Evolutionary conservation across 805 yeast genomes (phyloP).

Genomic region (Lipomyces yamadae): DNA sequence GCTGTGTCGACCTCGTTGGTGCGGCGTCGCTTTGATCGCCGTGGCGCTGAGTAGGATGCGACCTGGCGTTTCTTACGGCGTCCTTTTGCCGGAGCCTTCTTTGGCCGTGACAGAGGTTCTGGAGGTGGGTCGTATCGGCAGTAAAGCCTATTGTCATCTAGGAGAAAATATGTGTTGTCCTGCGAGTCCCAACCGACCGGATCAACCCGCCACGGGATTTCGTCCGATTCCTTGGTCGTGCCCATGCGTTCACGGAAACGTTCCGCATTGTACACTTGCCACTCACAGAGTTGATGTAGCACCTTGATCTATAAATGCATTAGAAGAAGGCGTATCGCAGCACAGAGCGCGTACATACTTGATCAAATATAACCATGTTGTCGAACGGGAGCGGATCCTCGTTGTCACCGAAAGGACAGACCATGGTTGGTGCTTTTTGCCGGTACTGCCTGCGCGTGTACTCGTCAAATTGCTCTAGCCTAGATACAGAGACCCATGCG

Average conservation of each 20-base stretch:
- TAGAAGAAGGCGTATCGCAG: background rate
- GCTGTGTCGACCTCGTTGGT: conserved; percentile 26
- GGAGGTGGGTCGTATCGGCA: conserved; percentile 24
- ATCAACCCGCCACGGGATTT: conserved; percentile 40
- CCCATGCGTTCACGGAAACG: conserved; percentile 39
- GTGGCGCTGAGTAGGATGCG: conserved; percentile 26
- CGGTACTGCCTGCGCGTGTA: conserved; percentile 36
- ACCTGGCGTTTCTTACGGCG: conserved; percentile 23
- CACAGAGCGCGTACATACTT: conserved; percentile 16
- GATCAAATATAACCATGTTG: conserved; percentile 28
- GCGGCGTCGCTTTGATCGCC: conserved; percentile 29
- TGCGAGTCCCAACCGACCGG: conserved; percentile 44
- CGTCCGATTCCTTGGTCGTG: conserved; percentile 33
- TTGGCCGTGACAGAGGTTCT: conserved; percentile 18
- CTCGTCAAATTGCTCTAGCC: conserved; percentile 34
- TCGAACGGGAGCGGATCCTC: conserved; percentile 24
- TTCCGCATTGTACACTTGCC: conserved; percentile 33
- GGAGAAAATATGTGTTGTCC: conserved; percentile 42
- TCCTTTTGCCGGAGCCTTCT: conserved; percentile 15
- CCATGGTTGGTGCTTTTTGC: conserved; percentile 21
- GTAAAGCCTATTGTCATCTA: conserved; percentile 48
- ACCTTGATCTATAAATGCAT: conserved; percentile 17
- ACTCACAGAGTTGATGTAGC: conserved; percentile 29
- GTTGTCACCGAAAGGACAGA: conserved; percentile 33
- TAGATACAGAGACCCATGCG: background rate